Evolutionary conservation across 805 yeast species (phyloP).

Genomic region (baker's yeast (Saccharomyces cerevisiae)): DNA sequence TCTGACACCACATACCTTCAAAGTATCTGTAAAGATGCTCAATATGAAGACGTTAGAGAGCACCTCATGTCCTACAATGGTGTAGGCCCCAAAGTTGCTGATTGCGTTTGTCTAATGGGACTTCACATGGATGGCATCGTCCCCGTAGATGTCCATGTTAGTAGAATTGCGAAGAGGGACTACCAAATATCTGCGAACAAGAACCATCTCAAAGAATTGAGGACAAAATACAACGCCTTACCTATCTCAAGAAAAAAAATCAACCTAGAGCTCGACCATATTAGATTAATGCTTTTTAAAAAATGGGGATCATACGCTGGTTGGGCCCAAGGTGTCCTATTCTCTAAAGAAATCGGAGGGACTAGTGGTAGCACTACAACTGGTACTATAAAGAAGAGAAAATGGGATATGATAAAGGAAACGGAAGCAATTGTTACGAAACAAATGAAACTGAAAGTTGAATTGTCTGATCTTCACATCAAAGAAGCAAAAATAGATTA

Average conservation of each 20-base stretch:
- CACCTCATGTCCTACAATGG: constrained; percentile 61
- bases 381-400: constrained; percentile 20
- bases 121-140: constrained; percentile 62
- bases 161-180: constrained; percentile 78
- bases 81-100: constrained; percentile 97
- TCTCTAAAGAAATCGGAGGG: constrained; percentile 77
- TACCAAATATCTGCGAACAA: constrained; percentile 44
- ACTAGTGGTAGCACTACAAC: constrained; percentile 53
- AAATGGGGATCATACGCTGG: constrained; percentile 92
- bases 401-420: constrained; percentile 10
- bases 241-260: constrained; percentile 29
- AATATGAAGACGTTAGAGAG: constrained; percentile 32
- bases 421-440: constrained; percentile 1
- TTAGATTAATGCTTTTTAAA: constrained; percentile 50
- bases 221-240: constrained; percentile 19
- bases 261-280: constrained; percentile 34
- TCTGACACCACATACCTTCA: constrained; percentile 31
- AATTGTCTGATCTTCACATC: neutral
- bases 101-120: constrained; percentile 84
- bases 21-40: constrained; percentile 34
- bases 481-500: neutral
- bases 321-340: constrained; percentile 95
- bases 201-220: constrained; percentile 23
- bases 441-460: neutral
- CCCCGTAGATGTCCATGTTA: constrained; percentile 94